A percentile compares a stretch with the other conserved stretches of the same genome.
Evolutionary conservation across 2,329 filamentous ascomycete genomes (phyloP).

Genomic region (Polytolypa hystricis): DNA sequence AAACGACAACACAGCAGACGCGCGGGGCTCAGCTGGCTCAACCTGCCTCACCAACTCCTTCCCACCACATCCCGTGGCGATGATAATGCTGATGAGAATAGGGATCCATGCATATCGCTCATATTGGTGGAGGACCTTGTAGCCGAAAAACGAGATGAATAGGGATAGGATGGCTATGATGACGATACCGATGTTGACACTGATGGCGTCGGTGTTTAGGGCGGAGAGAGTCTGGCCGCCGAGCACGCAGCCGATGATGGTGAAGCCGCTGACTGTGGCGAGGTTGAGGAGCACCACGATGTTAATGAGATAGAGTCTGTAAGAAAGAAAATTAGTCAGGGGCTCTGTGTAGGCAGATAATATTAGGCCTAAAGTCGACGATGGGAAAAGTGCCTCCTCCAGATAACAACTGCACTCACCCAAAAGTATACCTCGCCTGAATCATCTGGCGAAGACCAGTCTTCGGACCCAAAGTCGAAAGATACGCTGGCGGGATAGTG

Average conservation of each 20-base stretch:
- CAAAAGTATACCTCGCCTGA: constrained; percentile 20
- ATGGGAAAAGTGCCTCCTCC: too few relatives aligned
- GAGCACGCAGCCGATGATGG: constrained; percentile 53
- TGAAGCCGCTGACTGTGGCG: constrained; percentile 51
- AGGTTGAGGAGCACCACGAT: constrained; percentile 52
- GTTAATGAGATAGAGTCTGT: constrained; percentile 29
- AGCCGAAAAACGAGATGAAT: constrained; percentile 56
- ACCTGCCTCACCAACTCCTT: constrained; percentile 4
- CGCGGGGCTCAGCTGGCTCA: constrained; percentile 10
- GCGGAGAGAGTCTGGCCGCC: constrained; percentile 59
- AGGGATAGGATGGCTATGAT: constrained; percentile 53
- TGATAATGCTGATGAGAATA: constrained; percentile 13
- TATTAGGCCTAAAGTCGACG: too few relatives aligned
- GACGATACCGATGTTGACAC: constrained; percentile 39
- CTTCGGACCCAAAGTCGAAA: constrained; percentile 18
- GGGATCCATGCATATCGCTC: constrained; percentile 40
- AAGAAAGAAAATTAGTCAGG: neutral
- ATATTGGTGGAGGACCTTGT: constrained; percentile 56
- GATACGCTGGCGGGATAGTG: constrained; percentile 16
- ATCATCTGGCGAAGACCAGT: constrained; percentile 22
- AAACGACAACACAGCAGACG: constrained; percentile 14
- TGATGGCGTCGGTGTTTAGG: constrained; percentile 45
- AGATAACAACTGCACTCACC: constrained; percentile 11
- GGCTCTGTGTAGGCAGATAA: too few relatives aligned
- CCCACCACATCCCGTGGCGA: constrained; percentile 14